Evolutionary conservation across 352 stramenopile species (phyloP).

Genomic region (Phytopythium aichiense): DNA sequence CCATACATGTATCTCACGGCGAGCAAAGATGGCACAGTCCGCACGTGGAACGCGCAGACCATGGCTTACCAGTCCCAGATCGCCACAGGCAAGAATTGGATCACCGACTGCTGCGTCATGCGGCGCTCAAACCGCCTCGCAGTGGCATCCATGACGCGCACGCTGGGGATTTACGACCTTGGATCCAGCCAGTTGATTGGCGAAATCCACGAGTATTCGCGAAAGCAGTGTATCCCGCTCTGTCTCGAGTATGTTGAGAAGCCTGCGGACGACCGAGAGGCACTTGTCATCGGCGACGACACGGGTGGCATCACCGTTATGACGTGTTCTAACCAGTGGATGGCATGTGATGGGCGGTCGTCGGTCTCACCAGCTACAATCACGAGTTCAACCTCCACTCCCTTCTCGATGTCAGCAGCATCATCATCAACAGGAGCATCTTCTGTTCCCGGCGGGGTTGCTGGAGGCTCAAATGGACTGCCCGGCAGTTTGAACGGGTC

Average conservation of each 20-base stretch:
- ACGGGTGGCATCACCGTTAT: conserved; percentile 68
- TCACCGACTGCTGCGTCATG: conserved; percentile 80
- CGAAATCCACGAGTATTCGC: conserved; percentile 73
- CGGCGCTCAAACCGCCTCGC: conserved; percentile 75
- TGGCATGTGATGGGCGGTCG: conserved; percentile 62
- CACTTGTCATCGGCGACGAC: conserved; percentile 75
- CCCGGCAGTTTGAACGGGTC: not conserved
- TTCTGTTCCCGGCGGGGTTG: not conserved
- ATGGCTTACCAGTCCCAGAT: conserved; percentile 59
- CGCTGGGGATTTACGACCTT: conserved; percentile 75
- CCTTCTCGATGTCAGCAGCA: conserved; percentile 7
- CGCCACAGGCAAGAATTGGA: conserved; percentile 67
- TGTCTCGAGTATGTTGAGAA: conserved; percentile 83
- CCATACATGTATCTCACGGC: conserved; percentile 67
- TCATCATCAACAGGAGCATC: not conserved
- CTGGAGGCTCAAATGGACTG: conserved; percentile 11
- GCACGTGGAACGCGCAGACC: conserved; percentile 71
- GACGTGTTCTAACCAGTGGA: conserved; percentile 66
- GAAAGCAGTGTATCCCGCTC: conserved; percentile 72
- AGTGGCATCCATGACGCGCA: conserved; percentile 74
- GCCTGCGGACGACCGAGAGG: conserved; percentile 61
- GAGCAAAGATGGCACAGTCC: conserved; percentile 70
- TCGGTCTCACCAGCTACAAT: conserved; percentile 13
- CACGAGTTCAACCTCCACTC: conserved; percentile 11
- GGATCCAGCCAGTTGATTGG: conserved; percentile 60